phyloP scores from a whole-genome alignment of 192 early-diverging fungal species.

The Coemansia furcata region DNA sequence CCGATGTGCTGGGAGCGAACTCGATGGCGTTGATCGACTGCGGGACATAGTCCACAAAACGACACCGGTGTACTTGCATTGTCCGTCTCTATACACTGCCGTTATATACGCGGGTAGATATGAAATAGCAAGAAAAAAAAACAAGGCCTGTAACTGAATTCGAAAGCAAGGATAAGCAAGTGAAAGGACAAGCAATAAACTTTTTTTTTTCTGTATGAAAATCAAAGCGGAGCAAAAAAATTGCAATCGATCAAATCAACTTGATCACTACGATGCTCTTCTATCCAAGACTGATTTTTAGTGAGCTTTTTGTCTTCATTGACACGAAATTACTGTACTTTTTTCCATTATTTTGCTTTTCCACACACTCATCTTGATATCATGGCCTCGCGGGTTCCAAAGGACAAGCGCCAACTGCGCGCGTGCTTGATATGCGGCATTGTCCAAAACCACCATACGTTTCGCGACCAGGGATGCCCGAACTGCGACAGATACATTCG shows the following conservation, averaged over 20 bases:
- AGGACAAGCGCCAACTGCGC: slow-evolving; percentile 69
- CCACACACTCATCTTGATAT: not conserved
- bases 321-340: not conserved
- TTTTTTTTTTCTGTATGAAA: slow-evolving; percentile 3
- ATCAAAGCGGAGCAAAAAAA: not conserved
- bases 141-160: not conserved
- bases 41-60: slow-evolving; percentile 86
- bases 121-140: not conserved
- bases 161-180: not conserved
- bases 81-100: not conserved
- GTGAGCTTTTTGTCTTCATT: not conserved
- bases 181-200: not conserved
- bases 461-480: slow-evolving; percentile 71
- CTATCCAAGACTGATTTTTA: no score
- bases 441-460: slow-evolving; percentile 72
- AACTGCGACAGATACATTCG: slow-evolving; percentile 78
- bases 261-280: not conserved
- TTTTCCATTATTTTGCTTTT: slow-evolving; percentile 1
- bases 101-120: not conserved
- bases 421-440: slow-evolving; percentile 80
- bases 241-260: slow-evolving; percentile 6
- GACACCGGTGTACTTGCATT: slow-evolving; percentile 80
- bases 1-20: slow-evolving; percentile 65
- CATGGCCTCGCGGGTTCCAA: slow-evolving; percentile 55
- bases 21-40: slow-evolving; percentile 80